A percentile compares a stretch with the other conserved stretches of the same genome.
Conservation (phyloP, 2,329 filamentous ascomycete genomes). For the Knufia fluminis region DNA sequence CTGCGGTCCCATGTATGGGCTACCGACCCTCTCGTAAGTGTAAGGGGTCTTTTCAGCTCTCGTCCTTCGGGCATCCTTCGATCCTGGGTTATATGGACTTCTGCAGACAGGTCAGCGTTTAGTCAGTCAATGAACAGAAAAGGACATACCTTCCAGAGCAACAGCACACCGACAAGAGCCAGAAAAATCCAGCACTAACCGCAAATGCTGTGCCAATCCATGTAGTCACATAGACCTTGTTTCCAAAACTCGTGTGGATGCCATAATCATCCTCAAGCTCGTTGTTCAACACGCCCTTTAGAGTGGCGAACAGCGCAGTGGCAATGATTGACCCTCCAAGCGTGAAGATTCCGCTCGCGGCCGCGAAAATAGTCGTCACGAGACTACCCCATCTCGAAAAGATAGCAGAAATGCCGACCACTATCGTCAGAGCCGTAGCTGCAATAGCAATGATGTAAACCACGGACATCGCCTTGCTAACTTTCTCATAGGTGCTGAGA, state of each 20-base stretch:
- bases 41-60: constrained; percentile 52
- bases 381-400: constrained; percentile 76
- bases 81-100: constrained; percentile 28
- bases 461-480: constrained; percentile 74
- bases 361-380: constrained; percentile 67
- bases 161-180: constrained; percentile 87
- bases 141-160: constrained; percentile 56
- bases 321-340: constrained; percentile 61
- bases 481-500: constrained; percentile 62
- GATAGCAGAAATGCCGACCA: constrained; percentile 72
- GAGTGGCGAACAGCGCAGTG: constrained; percentile 62
- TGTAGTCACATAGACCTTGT: constrained; percentile 57
- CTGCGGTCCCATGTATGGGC: constrained; percentile 22
- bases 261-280: constrained; percentile 59
- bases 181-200: constrained; percentile 71
- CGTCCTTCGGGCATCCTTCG: constrained; percentile 14
- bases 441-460: constrained; percentile 67
- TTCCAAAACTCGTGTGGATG: constrained; percentile 58
- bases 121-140: constrained; percentile 35
- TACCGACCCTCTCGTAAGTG: constrained; percentile 48
- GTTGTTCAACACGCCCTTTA: constrained; percentile 59
- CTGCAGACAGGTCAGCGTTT: constrained; percentile 20
- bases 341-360: constrained; percentile 48
- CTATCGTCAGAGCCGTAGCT: constrained; percentile 59
- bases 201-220: constrained; percentile 77